Percentiles rank a stretch among this genome's conserved stretches.
phyloP scores from a whole-genome alignment of 2,329 filamentous ascomycete genomes.

The Penicillium sclerotiorum region DNA sequence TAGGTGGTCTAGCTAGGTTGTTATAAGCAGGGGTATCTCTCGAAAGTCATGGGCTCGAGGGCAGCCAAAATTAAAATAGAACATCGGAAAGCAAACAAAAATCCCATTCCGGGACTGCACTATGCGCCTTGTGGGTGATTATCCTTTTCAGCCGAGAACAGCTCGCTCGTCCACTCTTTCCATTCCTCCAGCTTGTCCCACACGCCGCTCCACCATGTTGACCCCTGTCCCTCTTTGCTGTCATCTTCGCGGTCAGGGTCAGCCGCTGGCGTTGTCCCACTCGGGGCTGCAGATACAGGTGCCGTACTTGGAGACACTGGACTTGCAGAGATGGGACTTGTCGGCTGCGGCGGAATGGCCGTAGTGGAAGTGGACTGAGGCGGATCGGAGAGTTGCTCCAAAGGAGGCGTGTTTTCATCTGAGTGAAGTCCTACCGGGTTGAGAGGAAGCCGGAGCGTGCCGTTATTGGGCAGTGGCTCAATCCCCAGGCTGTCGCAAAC shows the following conservation, averaged over 20 bases:
- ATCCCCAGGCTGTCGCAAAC: constrained; percentile 85
- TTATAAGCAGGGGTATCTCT: constrained; percentile 23
- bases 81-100: neutral
- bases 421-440: constrained; percentile 49
- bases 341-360: constrained; percentile 1
- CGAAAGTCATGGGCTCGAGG: constrained; percentile 5
- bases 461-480: constrained; percentile 77
- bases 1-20: neutral
- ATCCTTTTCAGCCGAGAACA: constrained; percentile 35
- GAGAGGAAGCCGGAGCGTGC: constrained; percentile 66
- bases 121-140: constrained; percentile 19
- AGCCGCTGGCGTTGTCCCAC: constrained; percentile 9
- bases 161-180: constrained; percentile 39
- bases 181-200: constrained; percentile 37
- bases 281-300: constrained; percentile 5
- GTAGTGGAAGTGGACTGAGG: constrained; percentile 11
- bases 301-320: no score
- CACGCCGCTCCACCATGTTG: constrained; percentile 38
- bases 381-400: constrained; percentile 38
- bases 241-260: constrained; percentile 24
- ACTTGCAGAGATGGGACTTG: no score
- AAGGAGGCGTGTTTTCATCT: constrained; percentile 36
- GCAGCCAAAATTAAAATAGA: neutral
- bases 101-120: neutral
- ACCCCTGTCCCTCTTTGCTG: constrained; percentile 22